These are phyloP conservation scores for Lactarius tabidus DNA, from an alignment of 768 basidiomycete species.

Conservation along the genomic window DNA sequence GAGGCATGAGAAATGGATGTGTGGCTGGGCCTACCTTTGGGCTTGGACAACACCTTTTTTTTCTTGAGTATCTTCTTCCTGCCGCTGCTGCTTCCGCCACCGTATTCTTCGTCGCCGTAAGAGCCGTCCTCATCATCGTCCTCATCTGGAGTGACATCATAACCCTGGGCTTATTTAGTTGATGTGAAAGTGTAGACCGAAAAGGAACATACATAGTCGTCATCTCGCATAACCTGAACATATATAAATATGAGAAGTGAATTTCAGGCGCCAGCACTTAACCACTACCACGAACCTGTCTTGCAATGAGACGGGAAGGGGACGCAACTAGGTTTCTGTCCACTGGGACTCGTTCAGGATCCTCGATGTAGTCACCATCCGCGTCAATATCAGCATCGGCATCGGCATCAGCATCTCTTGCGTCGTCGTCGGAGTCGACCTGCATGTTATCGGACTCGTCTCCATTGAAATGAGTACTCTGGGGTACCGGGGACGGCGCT, in stretches of 20 bases:
- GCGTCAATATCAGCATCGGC: constrained; percentile 61
- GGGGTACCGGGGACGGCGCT: constrained; percentile 28
- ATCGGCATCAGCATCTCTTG: constrained; percentile 37
- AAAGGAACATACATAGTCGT: constrained; percentile 48
- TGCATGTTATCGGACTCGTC: constrained; percentile 58
- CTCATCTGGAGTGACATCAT: constrained; percentile 49
- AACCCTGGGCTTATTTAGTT: constrained; percentile 40
- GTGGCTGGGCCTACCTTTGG: constrained; percentile 48
- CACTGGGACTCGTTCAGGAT: constrained; percentile 38
- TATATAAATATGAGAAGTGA: constrained; percentile 18
- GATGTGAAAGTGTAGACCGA: constrained; percentile 24
- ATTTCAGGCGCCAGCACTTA: constrained; percentile 14
- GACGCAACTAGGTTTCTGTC: constrained; percentile 39
- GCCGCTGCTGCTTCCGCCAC: constrained; percentile 33
- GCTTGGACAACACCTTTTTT: constrained; percentile 58
- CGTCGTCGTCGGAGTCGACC: constrained; percentile 54
- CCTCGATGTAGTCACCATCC: constrained; percentile 55
- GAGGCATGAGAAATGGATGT: constrained; percentile 20
- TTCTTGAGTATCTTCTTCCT: constrained; percentile 66
- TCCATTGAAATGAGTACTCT: constrained; percentile 43
- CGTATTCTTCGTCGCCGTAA: constrained; percentile 75
- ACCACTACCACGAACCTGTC: constrained; percentile 31
- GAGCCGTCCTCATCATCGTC: constrained; percentile 70
- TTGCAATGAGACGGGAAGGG: constrained; percentile 33
- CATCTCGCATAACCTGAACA: constrained; percentile 34